Evolutionary conservation across 805 yeast species (phyloP), one percentile per base, ranked within the genome.

Genomic region (Wickerhamomyces rabaulensis): DNA sequence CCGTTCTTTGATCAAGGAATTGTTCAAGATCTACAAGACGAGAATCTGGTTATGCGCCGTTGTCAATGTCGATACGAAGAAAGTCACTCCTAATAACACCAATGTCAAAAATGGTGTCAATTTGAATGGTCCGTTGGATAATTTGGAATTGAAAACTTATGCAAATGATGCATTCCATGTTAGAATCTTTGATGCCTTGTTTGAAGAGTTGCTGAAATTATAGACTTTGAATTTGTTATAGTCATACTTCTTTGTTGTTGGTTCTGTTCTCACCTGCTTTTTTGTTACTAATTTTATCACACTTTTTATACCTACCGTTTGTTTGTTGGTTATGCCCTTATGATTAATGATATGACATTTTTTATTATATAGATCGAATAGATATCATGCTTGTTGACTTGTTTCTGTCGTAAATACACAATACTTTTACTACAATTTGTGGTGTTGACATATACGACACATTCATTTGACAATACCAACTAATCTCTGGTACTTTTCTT

Each of bases 11-110:
- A 84, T 84, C 45, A 79, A 84, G 49, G 92, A 85, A 57, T 65
- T 85, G 26, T 85, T 84, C 70, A 80, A 83, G 59, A 79, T 82
- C 49, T 85, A 83, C 69, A 85, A 85, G 65, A 84, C 91, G 0
- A 71, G 92, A 57, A 85, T 85, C 52, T 87, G 95, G 94, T 68
- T 87, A 65, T 84, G 91, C 71, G 91, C 94, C 0, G 84, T 50
- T 23, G 51, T 50, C 15, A 50, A 47, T 25, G 43, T 36, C 26
- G 25, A 26, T 7, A 33, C 20, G 5, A 41, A 39, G 9, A 20
- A 22, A 22, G 31, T 21, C 20, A 20, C 36, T 16, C 36, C 27
- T n/a, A 29, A 39, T 19, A 37, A 44, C 23, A 17, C 22, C 22
- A 12, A 33, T 27, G 10, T 52, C 55, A 8, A 42, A 6, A 23